Base-by-base conservation (phyloP, 2,329 filamentous ascomycete genomes). In the Alternaria novae-zelandiae region DNA sequence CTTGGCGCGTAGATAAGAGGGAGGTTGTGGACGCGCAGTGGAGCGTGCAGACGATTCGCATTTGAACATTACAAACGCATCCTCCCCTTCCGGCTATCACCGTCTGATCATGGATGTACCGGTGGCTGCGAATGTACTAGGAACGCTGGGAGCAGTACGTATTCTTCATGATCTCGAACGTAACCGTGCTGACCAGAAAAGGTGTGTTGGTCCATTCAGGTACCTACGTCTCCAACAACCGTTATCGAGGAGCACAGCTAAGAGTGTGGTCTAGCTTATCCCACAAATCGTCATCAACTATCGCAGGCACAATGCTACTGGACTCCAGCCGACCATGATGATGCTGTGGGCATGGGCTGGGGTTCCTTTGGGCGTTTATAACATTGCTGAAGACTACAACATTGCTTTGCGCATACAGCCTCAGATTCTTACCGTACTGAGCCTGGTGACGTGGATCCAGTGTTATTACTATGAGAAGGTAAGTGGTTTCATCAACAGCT, bases 231-330 rank as follows among this genome's bases (percentile, higher is more conserved):
- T 30, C 6, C 32, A 43, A 26, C 54, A n/a, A 26, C 59, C 44
- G 54, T 21, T 7, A 2, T 20, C 11, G 3, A 20, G 17, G 5
- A 13, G 17, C n/a, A 8, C 21, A 21, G 23, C 46, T 66, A n/a
- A 69, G 41, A 28, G 47, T 1, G 20, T 41, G 17, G 21, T 11
- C 21, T 72, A 91, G 85, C 82, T 92, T 25, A 85, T 92, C 25
- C 90, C 90, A 0, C 90, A 92, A 74, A 91, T 92, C 53, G 76
- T 89, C 32, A 86, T 91, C 70, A 92, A 92, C 71, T 88, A 89
- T 70, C 84, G 86, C 5, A 83, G 89, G 1, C 89, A 91, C 74
- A 84, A 90, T 80, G 89, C 89, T 1, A 86, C 83, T 1, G 90
- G 89, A 0, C 82, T 92, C 0, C 89, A 91, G 54, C 85, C 87